phyloP scores from a whole-genome alignment of 2,329 filamentous ascomycete species.

The Periconia sp. region DNA sequence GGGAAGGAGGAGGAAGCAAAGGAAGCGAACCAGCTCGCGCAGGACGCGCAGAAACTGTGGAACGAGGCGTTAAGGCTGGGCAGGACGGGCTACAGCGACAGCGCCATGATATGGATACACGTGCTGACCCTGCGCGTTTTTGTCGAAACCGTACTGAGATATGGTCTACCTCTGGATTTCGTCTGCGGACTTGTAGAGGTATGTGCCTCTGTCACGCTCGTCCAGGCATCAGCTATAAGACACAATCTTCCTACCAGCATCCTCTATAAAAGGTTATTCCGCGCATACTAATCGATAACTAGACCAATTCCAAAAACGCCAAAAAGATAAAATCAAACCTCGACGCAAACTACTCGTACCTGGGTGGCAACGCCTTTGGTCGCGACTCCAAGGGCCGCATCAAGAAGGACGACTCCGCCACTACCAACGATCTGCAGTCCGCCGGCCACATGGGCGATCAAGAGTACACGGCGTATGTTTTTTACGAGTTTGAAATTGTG shows the following conservation, averaged over 20 bases:
- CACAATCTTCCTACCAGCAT: neutral
- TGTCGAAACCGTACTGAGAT: slow-evolving; percentile 96
- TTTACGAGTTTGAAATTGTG: slow-evolving; percentile 85
- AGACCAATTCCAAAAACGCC: slow-evolving; percentile 81
- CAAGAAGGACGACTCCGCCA: slow-evolving; percentile 81
- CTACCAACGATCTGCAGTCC: slow-evolving; percentile 81
- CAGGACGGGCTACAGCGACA: slow-evolving; percentile 92
- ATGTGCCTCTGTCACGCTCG: slow-evolving; percentile 2
- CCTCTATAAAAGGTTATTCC: neutral
- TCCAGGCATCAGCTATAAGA: neutral
- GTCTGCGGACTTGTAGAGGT: slow-evolving; percentile 84
- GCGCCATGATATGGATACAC: slow-evolving; percentile 94
- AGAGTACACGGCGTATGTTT: slow-evolving; percentile 95
- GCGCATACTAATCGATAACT: slow-evolving; percentile 9
- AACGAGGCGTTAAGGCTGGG: slow-evolving; percentile 86
- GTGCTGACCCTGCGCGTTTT: slow-evolving; percentile 89
- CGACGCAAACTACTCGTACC: slow-evolving; percentile 83
- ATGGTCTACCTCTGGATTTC: slow-evolving; percentile 89
- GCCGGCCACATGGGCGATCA: slow-evolving; percentile 69
- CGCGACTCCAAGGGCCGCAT: slow-evolving; percentile 91
- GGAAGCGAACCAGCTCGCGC: slow-evolving; percentile 78
- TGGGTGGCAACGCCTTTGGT: slow-evolving; percentile 92
- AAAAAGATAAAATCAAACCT: slow-evolving; percentile 70
- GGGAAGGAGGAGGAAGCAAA: slow-evolving; percentile 85
- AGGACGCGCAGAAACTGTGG: slow-evolving; percentile 89